A percentile compares a stretch with the other conserved stretches of the same genome.
Conservation (phyloP, 148 eudicot species). For the Selenicereus undatus region DNA sequence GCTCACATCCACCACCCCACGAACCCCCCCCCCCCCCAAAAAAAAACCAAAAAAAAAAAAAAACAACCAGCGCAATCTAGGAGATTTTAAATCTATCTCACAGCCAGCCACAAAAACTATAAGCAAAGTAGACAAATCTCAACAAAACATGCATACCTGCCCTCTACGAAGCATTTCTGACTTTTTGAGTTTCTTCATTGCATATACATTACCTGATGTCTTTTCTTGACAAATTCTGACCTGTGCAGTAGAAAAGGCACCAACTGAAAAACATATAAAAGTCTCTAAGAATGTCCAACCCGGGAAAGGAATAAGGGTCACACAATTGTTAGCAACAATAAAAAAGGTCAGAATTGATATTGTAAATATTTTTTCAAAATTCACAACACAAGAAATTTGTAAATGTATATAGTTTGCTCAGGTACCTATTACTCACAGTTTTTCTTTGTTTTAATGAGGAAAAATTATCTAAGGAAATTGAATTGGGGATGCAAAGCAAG, state of each 20-base stretch:
- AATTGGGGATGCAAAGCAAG: background rate
- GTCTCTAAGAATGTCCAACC: background rate
- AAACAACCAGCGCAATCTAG: background rate
- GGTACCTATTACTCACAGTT: background rate
- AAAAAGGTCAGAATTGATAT: background rate
- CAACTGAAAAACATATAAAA: conserved; percentile 1
- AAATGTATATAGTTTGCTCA: background rate
- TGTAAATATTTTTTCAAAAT: background rate
- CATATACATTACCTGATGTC: conserved; percentile 77
- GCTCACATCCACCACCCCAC: background rate
- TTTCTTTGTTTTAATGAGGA: background rate
- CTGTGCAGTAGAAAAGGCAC: conserved; percentile 36
- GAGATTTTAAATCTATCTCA: background rate
- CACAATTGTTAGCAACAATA: background rate
- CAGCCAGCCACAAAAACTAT: background rate
- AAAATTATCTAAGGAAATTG: background rate
- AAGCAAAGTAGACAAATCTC: background rate
- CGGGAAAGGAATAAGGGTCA: background rate
- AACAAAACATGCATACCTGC: conserved; percentile 53
- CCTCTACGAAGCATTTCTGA: conserved; percentile 99
- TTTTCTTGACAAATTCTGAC: conserved; percentile 90
- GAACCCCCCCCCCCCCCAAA: background rate
- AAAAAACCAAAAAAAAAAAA: too few species aligned
- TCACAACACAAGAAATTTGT: background rate
- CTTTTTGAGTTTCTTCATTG: conserved; percentile 94